Evolutionary conservation across 225 moss, liverwort and hornwort species (phyloP), one percentile per base, ranked within the genome.

Genomic region (Pseudisothecium myosuroides): DNA sequence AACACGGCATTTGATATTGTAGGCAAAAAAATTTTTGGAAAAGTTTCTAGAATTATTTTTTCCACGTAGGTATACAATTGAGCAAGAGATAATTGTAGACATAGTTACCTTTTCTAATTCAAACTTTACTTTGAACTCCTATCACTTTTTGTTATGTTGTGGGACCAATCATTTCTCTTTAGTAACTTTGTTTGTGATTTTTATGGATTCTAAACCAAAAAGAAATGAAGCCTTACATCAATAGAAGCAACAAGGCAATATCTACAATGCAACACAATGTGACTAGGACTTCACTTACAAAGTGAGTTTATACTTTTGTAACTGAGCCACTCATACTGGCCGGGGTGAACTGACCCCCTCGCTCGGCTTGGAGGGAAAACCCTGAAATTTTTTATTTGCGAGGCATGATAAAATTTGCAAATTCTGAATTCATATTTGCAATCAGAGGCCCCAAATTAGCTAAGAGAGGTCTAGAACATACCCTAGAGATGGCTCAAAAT

Each of bases 1-100:
- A 74, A 49, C 2, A 3, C 0, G 2, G 18, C 7, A 49, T 49
- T 49, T 4, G 20, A 49, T 1, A 75, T 2, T 1, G 2, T 7
- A 10, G 0, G 12, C 32, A 32, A 32, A 50, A 20, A n/a, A n/a
- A n/a, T n/a, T 49, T 76, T 12, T 12, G 16, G 20, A 32, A 12
- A 5, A 76, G 3, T 3, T 11, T 50, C 1, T 21, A 50, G 3
- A 34, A 34, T 34, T 0, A 0, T 34, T 50, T 20, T 11, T 20
- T 49, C 8, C 0, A 5, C 4, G 28, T 10, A 47, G 11, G 2
- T 73, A 14, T n/a, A 17, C 34, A 50, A 76, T 22, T 50, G 5
- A 13, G 1, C 17, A 50, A 76, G 5, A 50, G 14, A 12, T 14
- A 32, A 31, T 50, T 21, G 34, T 34, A 8, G 34, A 76, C 12